Conservation (phyloP, 257 asterid genomes). For the Apocynum venetum region DNA sequence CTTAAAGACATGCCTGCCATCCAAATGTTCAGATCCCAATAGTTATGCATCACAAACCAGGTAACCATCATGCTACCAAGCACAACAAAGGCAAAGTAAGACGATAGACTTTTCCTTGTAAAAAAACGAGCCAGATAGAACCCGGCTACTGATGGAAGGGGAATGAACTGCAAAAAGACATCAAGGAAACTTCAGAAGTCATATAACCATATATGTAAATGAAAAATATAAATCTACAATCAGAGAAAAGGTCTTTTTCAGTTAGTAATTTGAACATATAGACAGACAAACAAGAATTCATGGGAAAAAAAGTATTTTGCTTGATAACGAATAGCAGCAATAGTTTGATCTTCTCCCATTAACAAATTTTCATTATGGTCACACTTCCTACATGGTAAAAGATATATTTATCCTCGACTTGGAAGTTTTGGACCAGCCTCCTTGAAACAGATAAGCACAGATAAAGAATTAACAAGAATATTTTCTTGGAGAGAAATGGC, state of each 20-base stretch:
- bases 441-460: not conserved
- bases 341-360: not conserved
- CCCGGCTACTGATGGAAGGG: constrained; percentile 91
- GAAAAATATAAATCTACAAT: constrained; percentile 2
- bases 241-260: constrained; percentile 5
- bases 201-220: not conserved
- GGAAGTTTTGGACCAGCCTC: not conserved
- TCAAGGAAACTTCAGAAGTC: constrained; percentile 5
- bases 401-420: not conserved
- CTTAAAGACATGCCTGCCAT: constrained; percentile 96
- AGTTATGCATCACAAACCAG: constrained; percentile 97
- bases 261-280: not conserved
- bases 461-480: no score
- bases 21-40: constrained; percentile 99
- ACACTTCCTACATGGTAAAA: not conserved
- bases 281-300: not conserved
- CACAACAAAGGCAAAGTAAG: constrained; percentile 83
- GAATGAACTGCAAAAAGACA: constrained; percentile 71
- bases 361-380: not conserved
- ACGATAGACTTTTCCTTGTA: constrained; percentile 79
- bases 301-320: not conserved
- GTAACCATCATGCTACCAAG: constrained; percentile 91
- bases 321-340: not conserved
- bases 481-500: not conserved
- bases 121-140: constrained; percentile 90